Base-by-base conservation (phyloP, 257 asterid species). In the Solanum lignicaule region DNA sequence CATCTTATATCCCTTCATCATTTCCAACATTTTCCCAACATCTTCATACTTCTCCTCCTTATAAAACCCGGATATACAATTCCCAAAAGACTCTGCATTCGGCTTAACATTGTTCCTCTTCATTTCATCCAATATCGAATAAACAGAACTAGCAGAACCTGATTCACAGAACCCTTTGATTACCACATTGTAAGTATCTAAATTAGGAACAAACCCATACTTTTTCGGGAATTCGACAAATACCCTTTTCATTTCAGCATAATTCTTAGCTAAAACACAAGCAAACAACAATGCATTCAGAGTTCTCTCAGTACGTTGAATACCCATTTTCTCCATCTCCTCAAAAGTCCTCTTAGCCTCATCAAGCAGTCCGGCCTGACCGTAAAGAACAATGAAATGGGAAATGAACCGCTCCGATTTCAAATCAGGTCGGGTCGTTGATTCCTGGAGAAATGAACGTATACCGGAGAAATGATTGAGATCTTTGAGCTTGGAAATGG, bases 81-180 rank as follows among this genome's bases (percentile, higher is more conserved):
- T 48, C 25, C 95, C 92, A 75, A 94, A 94, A 7, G 99, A 93
- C 11, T 92, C 84, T 13, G 41, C 82, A 48, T 91, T 92, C 1
- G 99, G 97, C 88, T 86, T 93, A 12, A 95, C 87, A 0, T 92
- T 74, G 86, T 92, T 95, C 90, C 95, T 92, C 78, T 86, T 93
- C 99, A 97, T 97, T 88, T 96, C 98, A 31, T 92, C 93, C 79
- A 97, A 75, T n/a, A 97, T 43, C 7, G 98, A 91, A 90, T 93
- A 93, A 3, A 93, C 93, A 66, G 92, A 86, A 62, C 83, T 94
- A 1, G 97, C 86, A 14, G 94, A 88, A 33, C 98, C 95, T 7
- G 96, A 94, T 83, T 87, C 92, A 88, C 96, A 93, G 55, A 96
- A 90, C 71, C 98, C 99, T 91, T 93, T 94, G 69, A 97, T 89